These are phyloP conservation scores for Mimosa pudica DNA, from an alignment of 306 rosid genomes.

Conservation along the genomic window DNA sequence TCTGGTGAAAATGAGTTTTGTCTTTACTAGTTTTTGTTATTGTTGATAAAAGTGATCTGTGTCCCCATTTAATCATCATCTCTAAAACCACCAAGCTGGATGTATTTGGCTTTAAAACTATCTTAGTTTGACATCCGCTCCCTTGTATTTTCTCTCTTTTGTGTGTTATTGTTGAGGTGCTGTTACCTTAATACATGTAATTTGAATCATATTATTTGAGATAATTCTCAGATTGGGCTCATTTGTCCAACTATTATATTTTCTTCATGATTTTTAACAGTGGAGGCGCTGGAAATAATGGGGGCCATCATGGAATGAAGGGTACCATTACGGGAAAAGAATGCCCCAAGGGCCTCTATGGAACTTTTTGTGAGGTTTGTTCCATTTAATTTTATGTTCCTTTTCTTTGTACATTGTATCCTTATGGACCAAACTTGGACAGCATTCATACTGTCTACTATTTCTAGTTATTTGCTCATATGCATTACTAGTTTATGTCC, in stretches of 20 bases:
- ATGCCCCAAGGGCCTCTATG: conserved; percentile 93
- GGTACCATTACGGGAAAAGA: conserved; percentile 89
- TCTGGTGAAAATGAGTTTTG: neutral
- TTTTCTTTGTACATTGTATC: conserved; percentile 16
- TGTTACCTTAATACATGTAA: conserved; percentile 9
- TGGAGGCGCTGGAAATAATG: conserved; percentile 82
- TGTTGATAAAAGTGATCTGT: neutral
- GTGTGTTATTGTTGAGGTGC: neutral
- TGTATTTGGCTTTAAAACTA: conserved; percentile 2
- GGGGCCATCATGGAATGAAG: conserved; percentile 71
- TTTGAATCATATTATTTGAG: conserved; percentile 18
- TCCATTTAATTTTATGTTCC: conserved; percentile 27
- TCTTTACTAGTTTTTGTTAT: conserved; percentile 5
- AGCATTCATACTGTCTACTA: conserved; percentile 13
- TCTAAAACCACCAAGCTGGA: neutral
- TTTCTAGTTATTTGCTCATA: conserved; percentile 30
- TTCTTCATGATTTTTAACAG: conserved; percentile 52
- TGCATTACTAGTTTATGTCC: conserved; percentile 13
- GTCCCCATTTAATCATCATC: conserved; percentile 1
- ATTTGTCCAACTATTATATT: conserved; percentile 10
- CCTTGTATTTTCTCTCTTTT: neutral
- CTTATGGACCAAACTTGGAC: conserved; percentile 3
- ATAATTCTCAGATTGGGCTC: conserved; percentile 22
- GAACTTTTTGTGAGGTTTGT: conserved; percentile 82
- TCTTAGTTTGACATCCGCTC: neutral